phyloP scores from a whole-genome alignment of 106 monocot genomes.

The Dendrobium catenatum region DNA sequence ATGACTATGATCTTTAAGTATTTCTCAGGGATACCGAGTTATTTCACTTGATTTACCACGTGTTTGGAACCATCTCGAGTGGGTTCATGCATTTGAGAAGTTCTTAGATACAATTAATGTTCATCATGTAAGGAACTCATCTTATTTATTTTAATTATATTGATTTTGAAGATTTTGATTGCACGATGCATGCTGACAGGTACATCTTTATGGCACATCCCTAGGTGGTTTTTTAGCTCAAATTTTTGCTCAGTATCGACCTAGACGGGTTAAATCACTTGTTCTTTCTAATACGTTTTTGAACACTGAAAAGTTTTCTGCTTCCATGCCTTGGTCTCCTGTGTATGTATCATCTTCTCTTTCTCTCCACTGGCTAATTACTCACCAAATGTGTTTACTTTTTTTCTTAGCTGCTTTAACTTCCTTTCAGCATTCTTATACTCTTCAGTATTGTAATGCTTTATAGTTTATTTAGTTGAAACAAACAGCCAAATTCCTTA shows the following conservation, averaged over 20 bases:
- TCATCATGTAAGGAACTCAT: conserved; percentile 48
- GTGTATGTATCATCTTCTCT: conserved; percentile 44
- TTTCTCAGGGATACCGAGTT: conserved; percentile 74
- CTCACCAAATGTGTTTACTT: neutral
- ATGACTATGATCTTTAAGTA: conserved; percentile 10
- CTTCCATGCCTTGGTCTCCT: conserved; percentile 91
- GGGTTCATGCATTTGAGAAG: conserved; percentile 79
- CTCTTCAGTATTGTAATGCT: neutral
- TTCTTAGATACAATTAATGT: conserved; percentile 63
- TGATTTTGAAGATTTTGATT: neutral
- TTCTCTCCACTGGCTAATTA: conserved; percentile 1
- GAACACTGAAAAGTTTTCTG: conserved; percentile 80
- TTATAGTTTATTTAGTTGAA: neutral
- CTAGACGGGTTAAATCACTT: conserved; percentile 90
- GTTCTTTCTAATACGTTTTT: conserved; percentile 92
- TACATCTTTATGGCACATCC: conserved; percentile 95
- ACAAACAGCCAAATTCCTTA: neutral
- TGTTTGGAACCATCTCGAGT: conserved; percentile 60
- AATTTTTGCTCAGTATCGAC: conserved; percentile 84
- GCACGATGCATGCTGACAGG: conserved; percentile 24
- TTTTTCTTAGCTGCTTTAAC: neutral
- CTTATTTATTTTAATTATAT: neutral
- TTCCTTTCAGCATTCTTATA: neutral
- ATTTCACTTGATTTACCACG: conserved; percentile 65
- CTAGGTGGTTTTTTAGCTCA: conserved; percentile 96